Evolutionary conservation across 1,284 basidiomycete genomes (phyloP).

Genomic region (Rhodotorula sp.): DNA sequence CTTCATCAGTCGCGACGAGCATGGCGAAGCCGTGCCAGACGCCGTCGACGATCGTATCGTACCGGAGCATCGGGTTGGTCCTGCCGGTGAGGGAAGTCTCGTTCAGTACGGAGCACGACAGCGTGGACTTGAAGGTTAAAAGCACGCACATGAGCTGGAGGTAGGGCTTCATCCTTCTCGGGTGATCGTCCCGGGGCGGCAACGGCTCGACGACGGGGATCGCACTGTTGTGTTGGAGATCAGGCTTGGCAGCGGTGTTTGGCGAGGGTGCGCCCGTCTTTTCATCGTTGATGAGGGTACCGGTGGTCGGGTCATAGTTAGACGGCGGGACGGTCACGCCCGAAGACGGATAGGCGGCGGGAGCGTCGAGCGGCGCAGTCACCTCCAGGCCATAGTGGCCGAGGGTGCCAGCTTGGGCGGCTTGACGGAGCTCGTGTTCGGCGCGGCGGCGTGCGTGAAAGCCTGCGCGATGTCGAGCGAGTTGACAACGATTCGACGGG

Average conservation of each 20-base stretch:
- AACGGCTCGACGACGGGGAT: constrained; percentile 21
- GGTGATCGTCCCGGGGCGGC: constrained; percentile 9
- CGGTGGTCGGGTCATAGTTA: constrained; percentile 10
- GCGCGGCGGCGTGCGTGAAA: constrained; percentile 37
- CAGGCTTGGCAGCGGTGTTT: not conserved
- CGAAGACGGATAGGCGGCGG: not conserved
- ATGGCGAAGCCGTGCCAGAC: constrained; percentile 69
- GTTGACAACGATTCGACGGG: not conserved
- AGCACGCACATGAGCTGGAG: constrained; percentile 48
- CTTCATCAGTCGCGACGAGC: constrained; percentile 47
- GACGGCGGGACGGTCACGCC: constrained; percentile 6
- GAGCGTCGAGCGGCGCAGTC: constrained; percentile 25
- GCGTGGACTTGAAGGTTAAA: not conserved
- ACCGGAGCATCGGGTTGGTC: constrained; percentile 23
- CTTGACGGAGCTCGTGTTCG: constrained; percentile 21
- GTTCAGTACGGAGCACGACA: not conserved
- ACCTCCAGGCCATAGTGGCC: constrained; percentile 20
- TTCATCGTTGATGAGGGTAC: constrained; percentile 5
- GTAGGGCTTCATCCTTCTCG: constrained; percentile 62
- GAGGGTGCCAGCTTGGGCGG: constrained; percentile 23
- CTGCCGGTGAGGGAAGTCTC: not conserved
- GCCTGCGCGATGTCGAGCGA: constrained; percentile 7
- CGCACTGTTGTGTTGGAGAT: constrained; percentile 7
- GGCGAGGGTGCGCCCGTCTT: not conserved
- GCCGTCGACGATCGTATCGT: constrained; percentile 77